Evolutionary conservation across 1,284 basidiomycete species (phyloP), one percentile per base, ranked within the genome.

Genomic region (Xerocomus cyaneibrunnescens): DNA sequence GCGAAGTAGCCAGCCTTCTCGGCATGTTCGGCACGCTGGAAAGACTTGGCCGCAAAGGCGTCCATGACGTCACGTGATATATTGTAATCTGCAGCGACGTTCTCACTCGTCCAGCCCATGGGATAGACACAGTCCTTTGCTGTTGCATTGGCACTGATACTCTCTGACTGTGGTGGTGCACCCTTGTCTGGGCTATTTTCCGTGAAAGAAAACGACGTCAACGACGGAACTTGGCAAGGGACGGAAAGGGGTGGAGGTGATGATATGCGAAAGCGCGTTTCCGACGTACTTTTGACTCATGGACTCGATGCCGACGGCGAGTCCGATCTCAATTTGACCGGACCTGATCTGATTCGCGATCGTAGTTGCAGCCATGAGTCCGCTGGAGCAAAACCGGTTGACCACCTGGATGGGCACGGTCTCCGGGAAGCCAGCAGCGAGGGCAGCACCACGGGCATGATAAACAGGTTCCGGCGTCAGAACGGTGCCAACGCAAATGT

Each of bases 51-150:
- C 4, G 94, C 90, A 64, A 86, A 89, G 38, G 79, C 80, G 68
- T 98, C 94, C 80, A 95, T 94, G 56, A 87, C 83, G 51, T 89
- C 83, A 44, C 94, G 81, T 21, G 87, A 79, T 60, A 98, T 79
- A 60, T 84, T 77, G 72, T 90, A 97, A 51, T 96, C 84, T 48
- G 75, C 75, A 13, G 89, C 89, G 7, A 62, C 61, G 13, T 89
- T 90, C 68, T 90, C 87, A 51, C 83, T 87, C 2, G 92, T 92
- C 91, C 91, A 92, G 10, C 91, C 89, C 91, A 93, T 93, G 22
- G 87, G 87, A 70, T 83, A 69, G 27, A 71, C 65, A 57, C 83
- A 85, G 58, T 90, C 87, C 41, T 66, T 75, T 3, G 87, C 76
- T 6, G 78, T 68, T 6, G 69, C 57, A 59, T 84, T 76, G 17